phyloP scores from a whole-genome alignment of 1,139 yeast genomes.

The Waltiozyma sp. region DNA sequence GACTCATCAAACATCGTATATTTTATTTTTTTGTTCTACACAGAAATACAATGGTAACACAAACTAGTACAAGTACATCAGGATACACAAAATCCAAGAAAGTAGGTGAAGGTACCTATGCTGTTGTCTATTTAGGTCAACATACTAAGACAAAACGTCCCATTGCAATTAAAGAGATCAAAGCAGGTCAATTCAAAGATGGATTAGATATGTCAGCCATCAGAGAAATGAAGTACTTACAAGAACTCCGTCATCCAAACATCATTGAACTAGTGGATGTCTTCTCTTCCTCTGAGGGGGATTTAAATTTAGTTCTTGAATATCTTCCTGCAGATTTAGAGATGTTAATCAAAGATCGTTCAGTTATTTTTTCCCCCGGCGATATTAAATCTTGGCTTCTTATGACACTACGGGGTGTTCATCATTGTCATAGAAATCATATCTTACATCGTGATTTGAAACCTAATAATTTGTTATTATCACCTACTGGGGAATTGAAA shows the following conservation, averaged over 20 bases:
- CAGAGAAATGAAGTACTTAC: slow-evolving; percentile 86
- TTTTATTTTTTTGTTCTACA: too few relatives aligned
- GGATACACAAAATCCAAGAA: slow-evolving; percentile 31
- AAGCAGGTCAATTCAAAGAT: slow-evolving; percentile 88
- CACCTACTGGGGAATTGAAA: slow-evolving; percentile 80
- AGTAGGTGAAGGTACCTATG: slow-evolving; percentile 99
- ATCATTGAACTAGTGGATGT: slow-evolving; percentile 85
- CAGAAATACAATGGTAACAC: not conserved
- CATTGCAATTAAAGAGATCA: slow-evolving; percentile 92
- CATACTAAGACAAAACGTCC: slow-evolving; percentile 44
- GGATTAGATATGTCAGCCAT: slow-evolving; percentile 97
- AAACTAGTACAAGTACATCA: not conserved
- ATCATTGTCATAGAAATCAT: slow-evolving; percentile 88
- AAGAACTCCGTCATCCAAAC: slow-evolving; percentile 73
- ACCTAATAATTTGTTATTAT: slow-evolving; percentile 70
- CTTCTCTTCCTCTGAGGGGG: slow-evolving; percentile 49
- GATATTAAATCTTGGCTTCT: slow-evolving; percentile 90
- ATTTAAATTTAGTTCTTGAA: slow-evolving; percentile 79
- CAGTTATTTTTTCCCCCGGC: slow-evolving; percentile 68
- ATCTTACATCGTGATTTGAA: slow-evolving; percentile 84
- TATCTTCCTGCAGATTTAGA: slow-evolving; percentile 89
- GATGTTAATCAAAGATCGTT: slow-evolving; percentile 72
- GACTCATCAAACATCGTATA: too few relatives aligned
- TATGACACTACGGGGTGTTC: slow-evolving; percentile 89
- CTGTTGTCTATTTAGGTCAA: slow-evolving; percentile 84